These are phyloP conservation scores for Collybiopsis confluens DNA, from an alignment of 768 basidiomycete genomes.

Conservation along the genomic window DNA sequence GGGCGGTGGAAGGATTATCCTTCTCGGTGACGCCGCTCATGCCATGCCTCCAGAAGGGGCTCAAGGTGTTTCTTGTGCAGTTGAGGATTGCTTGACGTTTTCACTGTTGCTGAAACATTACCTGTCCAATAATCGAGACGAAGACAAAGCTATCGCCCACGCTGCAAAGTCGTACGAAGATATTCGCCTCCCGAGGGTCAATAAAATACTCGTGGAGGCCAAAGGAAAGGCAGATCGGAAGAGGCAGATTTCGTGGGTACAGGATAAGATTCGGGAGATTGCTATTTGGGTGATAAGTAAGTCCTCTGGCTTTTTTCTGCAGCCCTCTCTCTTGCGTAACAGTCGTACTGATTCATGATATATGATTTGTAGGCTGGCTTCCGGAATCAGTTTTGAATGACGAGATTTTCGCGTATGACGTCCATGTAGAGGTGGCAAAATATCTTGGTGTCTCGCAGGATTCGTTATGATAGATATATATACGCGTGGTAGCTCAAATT, in stretches of 20 bases:
- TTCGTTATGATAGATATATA: not conserved
- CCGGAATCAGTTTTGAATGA: not conserved
- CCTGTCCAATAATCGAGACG: not conserved
- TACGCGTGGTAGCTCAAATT: not conserved
- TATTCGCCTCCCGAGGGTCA: not conserved
- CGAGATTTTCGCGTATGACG: not conserved
- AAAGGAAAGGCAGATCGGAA: constrained; percentile 2
- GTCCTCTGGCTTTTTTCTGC: not conserved
- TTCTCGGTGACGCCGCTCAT: not conserved
- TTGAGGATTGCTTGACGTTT: constrained; percentile 3
- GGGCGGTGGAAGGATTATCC: not conserved
- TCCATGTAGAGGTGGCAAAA: not conserved
- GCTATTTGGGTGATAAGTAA: not conserved
- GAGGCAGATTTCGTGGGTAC: not conserved
- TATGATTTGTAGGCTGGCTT: not conserved
- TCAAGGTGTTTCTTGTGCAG: constrained; percentile 2
- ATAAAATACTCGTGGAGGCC: not conserved
- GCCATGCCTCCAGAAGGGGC: constrained; percentile 4
- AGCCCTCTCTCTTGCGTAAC: too few species aligned
- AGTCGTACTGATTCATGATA: too few species aligned
- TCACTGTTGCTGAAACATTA: not conserved
- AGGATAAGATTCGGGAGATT: constrained; percentile 2
- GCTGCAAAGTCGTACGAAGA: not conserved
- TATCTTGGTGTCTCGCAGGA: not conserved
- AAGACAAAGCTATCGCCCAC: not conserved